Evolutionary conservation across 116 monocot species (phyloP).

Genomic region (Cymodocea nodosa): DNA sequence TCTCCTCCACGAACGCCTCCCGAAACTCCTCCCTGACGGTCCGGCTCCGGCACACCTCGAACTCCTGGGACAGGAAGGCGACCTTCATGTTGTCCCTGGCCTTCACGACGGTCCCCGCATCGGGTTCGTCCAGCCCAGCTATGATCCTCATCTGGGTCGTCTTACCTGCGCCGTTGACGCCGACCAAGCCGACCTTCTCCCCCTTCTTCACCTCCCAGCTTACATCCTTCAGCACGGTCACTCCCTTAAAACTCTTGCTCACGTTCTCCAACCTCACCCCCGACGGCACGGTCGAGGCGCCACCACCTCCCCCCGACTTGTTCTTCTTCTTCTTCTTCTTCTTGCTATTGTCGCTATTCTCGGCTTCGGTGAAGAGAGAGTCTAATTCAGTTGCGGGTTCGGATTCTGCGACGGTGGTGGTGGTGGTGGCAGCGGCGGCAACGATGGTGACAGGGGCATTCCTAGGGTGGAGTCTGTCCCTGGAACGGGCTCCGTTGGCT

Average conservation of each 20-base stretch:
- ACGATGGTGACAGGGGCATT: conserved; percentile 3
- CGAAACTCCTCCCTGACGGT: conserved; percentile 93
- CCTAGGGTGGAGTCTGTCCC: not conserved
- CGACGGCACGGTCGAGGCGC: conserved; percentile 65
- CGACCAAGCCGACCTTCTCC: conserved; percentile 86
- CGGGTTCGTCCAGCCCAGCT: conserved; percentile 74
- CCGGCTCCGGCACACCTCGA: conserved; percentile 72
- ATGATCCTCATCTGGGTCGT: conserved; percentile 92
- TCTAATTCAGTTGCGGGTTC: conserved; percentile 12
- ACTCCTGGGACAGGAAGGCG: conserved; percentile 85
- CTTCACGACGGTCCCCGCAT: conserved; percentile 68
- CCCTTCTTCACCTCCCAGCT: conserved; percentile 97
- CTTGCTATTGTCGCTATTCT: conserved; percentile 1
- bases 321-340: conserved; percentile 26
- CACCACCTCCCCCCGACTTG: conserved; percentile 31
- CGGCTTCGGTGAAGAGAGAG: conserved; percentile 34
- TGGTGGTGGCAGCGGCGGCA: not conserved
- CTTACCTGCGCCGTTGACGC: conserved; percentile 94
- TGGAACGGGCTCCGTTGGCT: too few relatives aligned
- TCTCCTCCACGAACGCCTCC: conserved; percentile 84
- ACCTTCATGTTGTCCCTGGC: conserved; percentile 90
- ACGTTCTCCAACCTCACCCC: conserved; percentile 71
- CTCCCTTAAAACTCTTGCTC: conserved; percentile 72
- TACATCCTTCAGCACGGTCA: conserved; percentile 65
- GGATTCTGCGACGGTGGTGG: conserved; percentile 9